phyloP scores from a whole-genome alignment of 2,329 filamentous ascomycete species.

The Colletotrichum sp. region DNA sequence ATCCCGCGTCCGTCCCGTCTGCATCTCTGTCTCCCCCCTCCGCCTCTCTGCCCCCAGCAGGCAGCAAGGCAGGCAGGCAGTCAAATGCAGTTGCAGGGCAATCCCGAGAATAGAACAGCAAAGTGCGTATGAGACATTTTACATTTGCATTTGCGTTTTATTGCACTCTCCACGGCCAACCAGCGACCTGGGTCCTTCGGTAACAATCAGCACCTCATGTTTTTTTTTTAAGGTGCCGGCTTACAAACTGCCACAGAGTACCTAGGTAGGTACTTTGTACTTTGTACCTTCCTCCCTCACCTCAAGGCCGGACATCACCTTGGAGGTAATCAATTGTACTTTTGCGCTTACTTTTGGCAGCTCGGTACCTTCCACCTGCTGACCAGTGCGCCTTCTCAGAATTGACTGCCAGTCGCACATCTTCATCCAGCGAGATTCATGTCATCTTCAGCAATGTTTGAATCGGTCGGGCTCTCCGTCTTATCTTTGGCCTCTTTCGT shows the following conservation, averaged over 20 bases:
- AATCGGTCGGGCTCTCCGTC: neutral
- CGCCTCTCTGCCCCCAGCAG: neutral
- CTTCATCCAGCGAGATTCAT: neutral
- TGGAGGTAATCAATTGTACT: neutral
- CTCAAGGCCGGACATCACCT: neutral
- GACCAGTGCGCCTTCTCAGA: neutral
- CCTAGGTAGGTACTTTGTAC: neutral
- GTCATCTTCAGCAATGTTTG: neutral
- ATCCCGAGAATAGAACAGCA: neutral
- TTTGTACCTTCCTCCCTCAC: neutral
- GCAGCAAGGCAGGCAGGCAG: neutral
- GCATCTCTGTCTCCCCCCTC: neutral
- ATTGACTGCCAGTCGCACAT: neutral
- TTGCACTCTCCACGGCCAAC: neutral
- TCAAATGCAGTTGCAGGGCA: neutral
- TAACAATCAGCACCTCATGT: neutral
- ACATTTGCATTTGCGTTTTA: neutral
- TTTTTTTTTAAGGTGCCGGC: neutral
- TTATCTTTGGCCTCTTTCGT: neutral
- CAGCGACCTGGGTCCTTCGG: neutral
- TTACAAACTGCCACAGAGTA: neutral
- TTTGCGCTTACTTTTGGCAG: neutral
- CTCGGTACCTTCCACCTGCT: neutral
- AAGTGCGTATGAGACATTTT: constrained; percentile 1
- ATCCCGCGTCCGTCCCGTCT: neutral